phyloP scores from a whole-genome alignment of 2,329 filamentous ascomycete genomes.

The Aspergillus thermomutatus region DNA sequence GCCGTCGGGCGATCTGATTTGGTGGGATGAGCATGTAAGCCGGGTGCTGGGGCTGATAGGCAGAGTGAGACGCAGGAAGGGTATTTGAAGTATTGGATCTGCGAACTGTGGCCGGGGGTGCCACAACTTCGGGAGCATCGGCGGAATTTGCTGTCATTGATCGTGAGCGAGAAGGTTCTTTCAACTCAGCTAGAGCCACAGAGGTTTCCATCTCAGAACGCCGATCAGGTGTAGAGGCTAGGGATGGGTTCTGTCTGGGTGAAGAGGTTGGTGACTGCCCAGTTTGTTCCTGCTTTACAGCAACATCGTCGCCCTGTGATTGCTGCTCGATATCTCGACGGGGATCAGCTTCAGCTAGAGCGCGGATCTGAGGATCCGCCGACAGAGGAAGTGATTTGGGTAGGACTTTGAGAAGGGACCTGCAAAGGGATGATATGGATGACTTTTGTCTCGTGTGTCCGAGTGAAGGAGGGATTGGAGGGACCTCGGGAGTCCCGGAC shows the following conservation, averaged over 20 bases:
- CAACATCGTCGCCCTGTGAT: constrained; percentile 2
- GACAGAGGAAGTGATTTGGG: constrained; percentile 29
- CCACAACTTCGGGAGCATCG: constrained; percentile 35
- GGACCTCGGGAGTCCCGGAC: constrained; percentile 20
- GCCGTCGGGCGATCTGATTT: constrained; percentile 7
- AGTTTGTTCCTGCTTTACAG: neutral
- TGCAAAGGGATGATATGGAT: constrained; percentile 32
- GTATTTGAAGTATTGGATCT: constrained; percentile 23
- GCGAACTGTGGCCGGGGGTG: constrained; percentile 22
- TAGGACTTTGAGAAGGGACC: constrained; percentile 31
- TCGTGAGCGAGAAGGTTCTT: constrained; percentile 10
- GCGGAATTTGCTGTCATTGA: constrained; percentile 32
- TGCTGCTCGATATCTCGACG: constrained; percentile 29
- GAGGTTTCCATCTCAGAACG: neutral
- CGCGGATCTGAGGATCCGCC: constrained; percentile 36
- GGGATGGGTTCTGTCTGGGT: neutral
- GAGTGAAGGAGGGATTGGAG: constrained; percentile 13
- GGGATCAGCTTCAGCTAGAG: constrained; percentile 27
- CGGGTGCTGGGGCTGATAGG: constrained; percentile 26
- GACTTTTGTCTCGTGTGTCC: constrained; percentile 31
- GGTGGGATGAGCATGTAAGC: constrained; percentile 19
- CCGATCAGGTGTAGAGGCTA: too few relatives aligned
- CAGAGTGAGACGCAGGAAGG: constrained; percentile 12
- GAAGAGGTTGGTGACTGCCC: neutral
- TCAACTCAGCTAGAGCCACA: neutral